Evolutionary conservation across 495 filamentous ascomycete species (phyloP), one percentile per base, ranked within the genome.

Genomic region (Amniculicola lignicola): DNA sequence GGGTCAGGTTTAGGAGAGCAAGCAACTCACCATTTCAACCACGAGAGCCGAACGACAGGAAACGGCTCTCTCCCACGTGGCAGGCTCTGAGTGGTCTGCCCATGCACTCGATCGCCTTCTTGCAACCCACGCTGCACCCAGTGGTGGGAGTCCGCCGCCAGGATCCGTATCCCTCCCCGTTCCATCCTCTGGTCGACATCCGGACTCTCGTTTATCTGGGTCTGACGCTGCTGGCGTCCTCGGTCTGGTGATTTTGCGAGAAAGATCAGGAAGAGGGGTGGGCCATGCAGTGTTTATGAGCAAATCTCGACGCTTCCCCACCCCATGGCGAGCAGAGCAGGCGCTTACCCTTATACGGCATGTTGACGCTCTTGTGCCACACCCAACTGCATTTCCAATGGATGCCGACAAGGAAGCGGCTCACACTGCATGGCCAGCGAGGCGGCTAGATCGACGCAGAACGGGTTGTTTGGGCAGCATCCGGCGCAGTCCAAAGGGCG

Each of bases 41-140:
- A 27, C 29, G 46, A 52, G 38, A 49, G 21, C 44, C 57, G 45
- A 52, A 44, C 37, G 25, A 47, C 21, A 7, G 40, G 25, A 12
- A 38, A 41, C 24, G 38, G 35, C 31, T 47, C 61, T 28, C 50
- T 48, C 61, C 56, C 56, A 64, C 61, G 61, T 64, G 61, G 61
- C 61, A 56, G 51, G 59, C 61, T 55, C 61, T 64, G 61, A 64
- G 55, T 64, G 61, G 61, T 46, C 61, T 64, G 60, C 61, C 55
- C 18, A 52, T 28, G 46, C 45, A 24, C 51, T 42, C 51, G 61
- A 64, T 64, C 61, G 56, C 41, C 43, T 51, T 41, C 37, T 49
- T 19, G 38, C 54, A 45, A 36, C 29, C 23, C 27, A 40, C 33
- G 19, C 46, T 19, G 25, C 49, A 54, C 28, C 40, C 31, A 57